Base-by-base conservation (phyloP, 2,329 filamentous ascomycete genomes). In the Fusarium tricinctum region DNA sequence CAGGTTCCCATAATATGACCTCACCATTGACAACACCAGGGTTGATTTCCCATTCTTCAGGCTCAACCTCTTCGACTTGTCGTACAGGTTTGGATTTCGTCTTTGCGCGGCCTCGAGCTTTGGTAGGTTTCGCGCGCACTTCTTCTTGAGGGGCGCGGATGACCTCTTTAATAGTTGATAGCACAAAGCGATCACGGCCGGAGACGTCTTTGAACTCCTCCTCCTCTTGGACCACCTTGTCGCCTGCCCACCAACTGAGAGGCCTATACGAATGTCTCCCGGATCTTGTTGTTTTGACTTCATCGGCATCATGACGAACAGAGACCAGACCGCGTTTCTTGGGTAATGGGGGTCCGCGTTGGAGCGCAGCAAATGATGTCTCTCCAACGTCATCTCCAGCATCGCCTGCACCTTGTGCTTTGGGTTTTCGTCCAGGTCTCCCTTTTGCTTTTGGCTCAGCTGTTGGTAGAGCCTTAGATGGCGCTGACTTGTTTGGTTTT, bases 221-320 rank as follows among this genome's bases (percentile, higher is more conserved):
- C 19, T 86, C 83, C 51, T 90, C 89, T 74, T 89, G 92, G 22
- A 93, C 87, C 46, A 91, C 88, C 54, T 87, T 88, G 77, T 98
- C 95, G 69, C 94, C 94, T 73, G 89, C 89, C 95, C 95, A 98
- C 76, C 87, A 97, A 26, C 92, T 89, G 33, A 97, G 80, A 1
- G 94, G 96, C 63, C 88, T 88, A 65, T 93, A 90, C 12, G 92
- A 93, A 52, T 89, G 88, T 58, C 96, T 88, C 3, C 93, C 94
- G 14, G 91, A 95, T 54, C 93, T 89, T 50, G 90, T 92, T 44
- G 84, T 86, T 30, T 83, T 83, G 65, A 87, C 82, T 26, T 80
- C 82, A 53, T 89, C 84, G 2, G 81, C 77, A 10, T 82, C 82
- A 32, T 81, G 81, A 42, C 84, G 83, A 52, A 83, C 76, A 50